These are phyloP conservation scores for Casuarina equisetifolia DNA, from an alignment of 306 rosid genomes.

Conservation along the genomic window DNA sequence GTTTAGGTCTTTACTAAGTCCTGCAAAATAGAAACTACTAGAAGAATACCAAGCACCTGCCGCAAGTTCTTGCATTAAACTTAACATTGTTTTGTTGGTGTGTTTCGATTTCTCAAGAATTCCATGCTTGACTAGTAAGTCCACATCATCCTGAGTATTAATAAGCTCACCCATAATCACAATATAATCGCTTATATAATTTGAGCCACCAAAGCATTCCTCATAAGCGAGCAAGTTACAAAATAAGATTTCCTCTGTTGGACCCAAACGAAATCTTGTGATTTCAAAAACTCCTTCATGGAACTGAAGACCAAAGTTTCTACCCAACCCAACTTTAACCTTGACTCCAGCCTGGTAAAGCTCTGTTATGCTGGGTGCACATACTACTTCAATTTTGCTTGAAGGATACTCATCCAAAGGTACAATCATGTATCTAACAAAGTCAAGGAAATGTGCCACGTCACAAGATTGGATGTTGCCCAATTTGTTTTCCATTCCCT, in stretches of 20 bases:
- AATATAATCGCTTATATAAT: conserved; percentile 16
- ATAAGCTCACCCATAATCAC: conserved; percentile 28
- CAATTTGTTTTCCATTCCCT: neutral
- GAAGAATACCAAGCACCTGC: neutral
- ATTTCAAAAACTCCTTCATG: conserved; percentile 25
- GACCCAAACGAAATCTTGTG: conserved; percentile 16
- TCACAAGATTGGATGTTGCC: neutral
- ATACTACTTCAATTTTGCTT: conserved; percentile 4
- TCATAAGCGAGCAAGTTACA: conserved; percentile 39
- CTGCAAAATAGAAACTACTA: too few relatives aligned
- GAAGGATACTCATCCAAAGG: too few relatives aligned
- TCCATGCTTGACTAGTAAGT: neutral
- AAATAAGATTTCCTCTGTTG: neutral
- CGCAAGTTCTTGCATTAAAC: neutral
- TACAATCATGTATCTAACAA: conserved; percentile 6
- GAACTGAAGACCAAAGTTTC: conserved; percentile 11
- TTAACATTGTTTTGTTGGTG: conserved; percentile 8
- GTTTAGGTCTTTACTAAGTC: conserved; percentile 13
- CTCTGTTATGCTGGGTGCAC: conserved; percentile 19
- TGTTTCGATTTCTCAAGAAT: conserved; percentile 3
- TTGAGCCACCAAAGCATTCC: conserved; percentile 5
- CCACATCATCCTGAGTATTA: conserved; percentile 1
- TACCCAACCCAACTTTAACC: conserved; percentile 10
- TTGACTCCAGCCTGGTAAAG: conserved; percentile 34
- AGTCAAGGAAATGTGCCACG: conserved; percentile 38